These are phyloP conservation scores for Botrytis hyacinthi DNA, from an alignment of 2,329 filamentous ascomycete genomes.

Conservation along the genomic window DNA sequence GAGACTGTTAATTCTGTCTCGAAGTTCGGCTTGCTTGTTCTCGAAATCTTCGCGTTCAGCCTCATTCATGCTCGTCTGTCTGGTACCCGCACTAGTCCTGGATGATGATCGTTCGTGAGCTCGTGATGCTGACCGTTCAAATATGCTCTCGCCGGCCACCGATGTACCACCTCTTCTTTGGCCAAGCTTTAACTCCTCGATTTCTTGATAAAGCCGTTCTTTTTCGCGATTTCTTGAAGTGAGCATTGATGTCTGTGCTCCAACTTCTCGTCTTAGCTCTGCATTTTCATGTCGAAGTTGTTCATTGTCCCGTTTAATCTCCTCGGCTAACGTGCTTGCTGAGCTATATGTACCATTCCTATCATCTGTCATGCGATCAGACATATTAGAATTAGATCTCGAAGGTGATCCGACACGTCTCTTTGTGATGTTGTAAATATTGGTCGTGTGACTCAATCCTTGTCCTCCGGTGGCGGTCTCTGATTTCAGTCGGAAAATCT, in stretches of 20 bases:
- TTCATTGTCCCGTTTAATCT: constrained; percentile 65
- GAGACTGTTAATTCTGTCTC: constrained; percentile 81
- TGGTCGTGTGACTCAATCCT: constrained; percentile 57
- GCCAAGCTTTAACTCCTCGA: constrained; percentile 90
- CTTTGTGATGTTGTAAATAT: constrained; percentile 63
- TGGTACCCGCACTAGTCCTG: constrained; percentile 52
- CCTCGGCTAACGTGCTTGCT: constrained; percentile 70
- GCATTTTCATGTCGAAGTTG: constrained; percentile 89
- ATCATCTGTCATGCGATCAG: constrained; percentile 44
- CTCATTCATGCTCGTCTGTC: constrained; percentile 56
- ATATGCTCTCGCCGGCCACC: constrained; percentile 79
- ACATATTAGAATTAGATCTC: constrained; percentile 50
- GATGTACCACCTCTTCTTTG: constrained; percentile 68
- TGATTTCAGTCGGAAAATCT: constrained; percentile 71
- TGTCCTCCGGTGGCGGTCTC: constrained; percentile 45
- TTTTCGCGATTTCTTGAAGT: constrained; percentile 95
- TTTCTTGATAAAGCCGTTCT: constrained; percentile 91
- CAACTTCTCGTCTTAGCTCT: constrained; percentile 85
- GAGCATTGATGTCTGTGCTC: constrained; percentile 95
- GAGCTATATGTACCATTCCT: constrained; percentile 54
- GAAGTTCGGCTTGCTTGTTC: constrained; percentile 74
- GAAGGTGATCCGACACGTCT: constrained; percentile 45
- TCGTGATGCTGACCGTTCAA: constrained; percentile 91
- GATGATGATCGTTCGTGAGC: constrained; percentile 73
- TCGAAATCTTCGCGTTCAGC: constrained; percentile 83